Evolutionary conservation across 2,329 filamentous ascomycete genomes (phyloP).

Genomic region (Ophiostoma montium): DNA sequence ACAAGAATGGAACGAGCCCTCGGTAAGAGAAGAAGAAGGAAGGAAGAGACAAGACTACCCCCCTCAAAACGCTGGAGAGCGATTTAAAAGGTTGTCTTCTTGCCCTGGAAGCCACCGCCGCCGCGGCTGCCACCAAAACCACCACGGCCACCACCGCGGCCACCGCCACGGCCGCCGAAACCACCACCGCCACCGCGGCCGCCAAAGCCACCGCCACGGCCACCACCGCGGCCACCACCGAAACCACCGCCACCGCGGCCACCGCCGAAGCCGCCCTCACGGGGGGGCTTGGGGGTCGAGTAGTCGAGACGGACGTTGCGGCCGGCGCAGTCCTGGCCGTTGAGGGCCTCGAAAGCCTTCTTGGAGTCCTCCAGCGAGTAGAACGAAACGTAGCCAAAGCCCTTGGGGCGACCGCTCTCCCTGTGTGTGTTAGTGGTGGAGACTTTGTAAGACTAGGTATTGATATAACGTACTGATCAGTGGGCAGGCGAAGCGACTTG

Average conservation of each 20-base stretch:
- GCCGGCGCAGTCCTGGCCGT: conserved; percentile 51
- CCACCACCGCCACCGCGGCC: conserved; percentile 35
- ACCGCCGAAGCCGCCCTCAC: conserved; percentile 37
- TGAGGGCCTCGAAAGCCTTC: conserved; percentile 49
- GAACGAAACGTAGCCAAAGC: conserved; percentile 86
- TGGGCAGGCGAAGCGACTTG: conserved; percentile 73
- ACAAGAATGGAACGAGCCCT: conserved; percentile 23
- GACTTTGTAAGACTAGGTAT: no score
- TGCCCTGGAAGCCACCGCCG: conserved; percentile 57
- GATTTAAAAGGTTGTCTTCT: conserved; percentile 50
- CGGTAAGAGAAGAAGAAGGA: conserved; percentile 15
- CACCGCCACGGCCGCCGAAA: conserved; percentile 36
- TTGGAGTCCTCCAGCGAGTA: conserved; percentile 70
- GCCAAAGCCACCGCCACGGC: conserved; percentile 45
- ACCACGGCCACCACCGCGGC: conserved; percentile 32
- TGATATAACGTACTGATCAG: conserved; percentile 57
- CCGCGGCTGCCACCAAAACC: conserved; percentile 42
- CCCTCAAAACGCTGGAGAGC: neutral
- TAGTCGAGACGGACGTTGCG: conserved; percentile 75
- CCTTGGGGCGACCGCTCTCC: conserved; percentile 74
- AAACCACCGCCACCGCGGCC: conserved; percentile 37
- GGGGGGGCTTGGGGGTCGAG: conserved; percentile 51
- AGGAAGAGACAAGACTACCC: neutral
- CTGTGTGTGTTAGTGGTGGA: conserved; percentile 24
- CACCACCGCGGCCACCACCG: conserved; percentile 33